A percentile compares a stretch with the other conserved stretches of the same genome.
phyloP scores from a whole-genome alignment of 2,329 filamentous ascomycete genomes.

The Fusarium torreyae region DNA sequence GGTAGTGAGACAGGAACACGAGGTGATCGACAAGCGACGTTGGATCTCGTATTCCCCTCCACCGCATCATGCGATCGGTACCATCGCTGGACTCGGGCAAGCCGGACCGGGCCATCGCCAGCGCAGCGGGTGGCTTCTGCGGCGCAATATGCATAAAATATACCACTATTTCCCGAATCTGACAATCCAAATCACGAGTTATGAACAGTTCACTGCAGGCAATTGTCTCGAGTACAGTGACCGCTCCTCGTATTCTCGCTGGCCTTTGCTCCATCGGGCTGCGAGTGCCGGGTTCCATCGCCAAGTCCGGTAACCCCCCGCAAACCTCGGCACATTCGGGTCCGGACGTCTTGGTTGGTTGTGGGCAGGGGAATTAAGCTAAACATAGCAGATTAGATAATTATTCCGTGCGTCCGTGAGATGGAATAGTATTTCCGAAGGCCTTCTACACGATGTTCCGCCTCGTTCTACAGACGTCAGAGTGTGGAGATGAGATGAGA shows the following conservation, averaged over 20 bases:
- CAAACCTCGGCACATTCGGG: constrained; percentile 19
- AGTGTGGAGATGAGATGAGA: constrained; percentile 6
- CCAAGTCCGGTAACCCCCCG: constrained; percentile 28
- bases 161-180: not conserved
- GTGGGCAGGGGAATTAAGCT: not conserved
- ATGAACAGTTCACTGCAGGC: not conserved
- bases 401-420: constrained; percentile 3
- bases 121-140: constrained; percentile 16
- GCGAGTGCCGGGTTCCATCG: constrained; percentile 12
- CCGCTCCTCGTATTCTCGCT: constrained; percentile 25
- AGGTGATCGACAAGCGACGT: constrained; percentile 42
- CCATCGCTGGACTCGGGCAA: not conserved
- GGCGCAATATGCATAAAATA: constrained; percentile 27
- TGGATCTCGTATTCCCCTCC: constrained; percentile 48
- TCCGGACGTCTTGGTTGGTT: not conserved
- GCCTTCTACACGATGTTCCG: not conserved
- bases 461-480: constrained; percentile 21
- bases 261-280: constrained; percentile 19
- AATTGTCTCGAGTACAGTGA: not conserved
- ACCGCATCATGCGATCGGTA: constrained; percentile 41
- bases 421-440: constrained; percentile 4
- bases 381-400: constrained; percentile 8
- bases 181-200: not conserved
- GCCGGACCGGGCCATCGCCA: not conserved
- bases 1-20: constrained; percentile 36